Percentiles rank a stretch among this genome's conserved stretches.
Conservation (phyloP, 768 basidiomycete species). For the Tulasnella sp. region DNA sequence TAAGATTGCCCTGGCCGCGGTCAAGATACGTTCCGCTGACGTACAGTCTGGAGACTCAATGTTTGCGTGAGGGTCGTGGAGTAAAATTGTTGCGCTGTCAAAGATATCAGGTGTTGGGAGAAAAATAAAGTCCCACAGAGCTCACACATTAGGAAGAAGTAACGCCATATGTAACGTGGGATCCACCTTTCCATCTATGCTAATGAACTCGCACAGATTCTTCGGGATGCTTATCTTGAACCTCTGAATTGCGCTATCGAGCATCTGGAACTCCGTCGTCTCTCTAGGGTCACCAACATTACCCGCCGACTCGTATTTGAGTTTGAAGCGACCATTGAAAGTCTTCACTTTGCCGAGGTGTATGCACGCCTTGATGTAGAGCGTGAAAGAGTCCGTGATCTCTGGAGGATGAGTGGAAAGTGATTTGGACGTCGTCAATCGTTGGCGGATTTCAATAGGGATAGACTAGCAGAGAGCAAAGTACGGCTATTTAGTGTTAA, state of each 20-base stretch:
- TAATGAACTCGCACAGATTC: slow-evolving; percentile 44
- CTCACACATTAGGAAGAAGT: slow-evolving; percentile 24
- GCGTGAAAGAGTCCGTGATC: slow-evolving; percentile 15
- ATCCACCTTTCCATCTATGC: slow-evolving; percentile 33
- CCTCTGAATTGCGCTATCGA: slow-evolving; percentile 45
- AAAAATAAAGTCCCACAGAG: not conserved
- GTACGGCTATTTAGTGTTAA: no score
- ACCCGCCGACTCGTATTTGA: not conserved
- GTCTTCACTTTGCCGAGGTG: slow-evolving; percentile 12
- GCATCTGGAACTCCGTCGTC: slow-evolving; percentile 49
- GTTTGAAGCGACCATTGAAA: slow-evolving; percentile 14
- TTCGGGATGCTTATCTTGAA: slow-evolving; percentile 48
- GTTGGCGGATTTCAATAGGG: not conserved
- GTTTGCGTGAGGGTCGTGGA: slow-evolving; percentile 69
- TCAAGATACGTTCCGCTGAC: slow-evolving; percentile 57
- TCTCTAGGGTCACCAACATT: slow-evolving; percentile 39
- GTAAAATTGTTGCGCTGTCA: slow-evolving; percentile 50
- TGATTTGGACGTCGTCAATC: not conserved
- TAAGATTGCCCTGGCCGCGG: slow-evolving; percentile 52
- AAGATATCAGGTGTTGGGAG: no score
- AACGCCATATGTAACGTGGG: slow-evolving; percentile 40
- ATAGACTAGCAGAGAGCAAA: no score
- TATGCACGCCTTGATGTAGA: slow-evolving; percentile 16
- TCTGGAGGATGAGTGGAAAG: slow-evolving; percentile 13
- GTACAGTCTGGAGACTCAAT: slow-evolving; percentile 46